Evolutionary conservation across 352 stramenopile genomes (phyloP), one percentile per base, ranked within the genome.

Genomic region (Thalassiosira mediterranea): DNA sequence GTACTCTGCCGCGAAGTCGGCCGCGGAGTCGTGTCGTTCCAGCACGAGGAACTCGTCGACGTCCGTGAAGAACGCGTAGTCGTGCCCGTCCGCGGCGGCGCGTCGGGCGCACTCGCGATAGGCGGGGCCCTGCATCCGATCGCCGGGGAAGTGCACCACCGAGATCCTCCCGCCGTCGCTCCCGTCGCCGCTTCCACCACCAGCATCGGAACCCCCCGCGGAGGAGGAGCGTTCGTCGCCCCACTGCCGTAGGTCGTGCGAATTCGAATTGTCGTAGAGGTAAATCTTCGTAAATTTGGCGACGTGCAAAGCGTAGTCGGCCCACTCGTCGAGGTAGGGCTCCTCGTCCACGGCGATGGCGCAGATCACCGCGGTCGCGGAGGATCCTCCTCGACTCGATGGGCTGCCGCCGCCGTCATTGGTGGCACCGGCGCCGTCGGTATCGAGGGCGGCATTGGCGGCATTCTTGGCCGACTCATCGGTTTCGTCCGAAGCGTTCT

Each of bases 61-160:
- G 29, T 57, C 48, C n/a, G 48, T 57, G 48, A 57, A 57, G 29
- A 57, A 57, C 19, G 21, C 48, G 29, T 57, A 57, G 17, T 57
- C 48, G 19, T 57, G 29, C 5, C 48, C 48, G 17, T 57, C 48
- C 3, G 48, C 25, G 25, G 29, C 19, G 25, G 48, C 48, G 19
- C 48, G 48, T 21, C 48, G 17, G 17, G 48, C 48, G 29, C 48
- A 57, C 25, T 57, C 48, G 25, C n/a, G 25, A 23, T 57, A 57
- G 21, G 48, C 48, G 1, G 48, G 48, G 17, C 48, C 48, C 29
- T 57, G 48, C 48, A 19, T 10, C 29, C 29, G 25, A 32, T 21
- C 29, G n/a, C 48, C 48, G 7, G 48, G 48, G 21, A 37, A 57
- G 48, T 57, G 48, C 25, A 7, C 29, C 29, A 57, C 29, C 21